phyloP scores from a whole-genome alignment of 352 stramenopile species.

The Phytopythium mirpurense region DNA sequence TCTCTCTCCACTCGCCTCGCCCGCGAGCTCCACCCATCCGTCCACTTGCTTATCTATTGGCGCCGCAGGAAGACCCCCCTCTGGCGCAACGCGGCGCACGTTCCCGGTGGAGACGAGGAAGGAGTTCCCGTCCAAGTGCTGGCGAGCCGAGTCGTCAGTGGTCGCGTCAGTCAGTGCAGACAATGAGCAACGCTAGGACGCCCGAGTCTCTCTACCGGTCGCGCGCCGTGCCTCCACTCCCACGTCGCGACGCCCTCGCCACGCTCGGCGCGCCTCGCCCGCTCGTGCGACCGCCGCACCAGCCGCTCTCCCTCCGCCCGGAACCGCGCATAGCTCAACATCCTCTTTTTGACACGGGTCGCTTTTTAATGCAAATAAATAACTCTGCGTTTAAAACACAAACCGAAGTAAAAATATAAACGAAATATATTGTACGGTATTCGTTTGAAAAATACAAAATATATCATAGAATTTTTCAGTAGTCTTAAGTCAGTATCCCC shows the following conservation, averaged over 20 bases:
- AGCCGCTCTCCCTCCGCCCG: slow-evolving; percentile 38
- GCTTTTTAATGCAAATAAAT: no score
- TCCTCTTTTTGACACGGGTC: background rate
- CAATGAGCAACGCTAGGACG: no score
- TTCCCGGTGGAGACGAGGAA: slow-evolving; percentile 65
- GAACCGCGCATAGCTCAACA: slow-evolving; percentile 49
- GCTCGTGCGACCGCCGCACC: slow-evolving; percentile 26
- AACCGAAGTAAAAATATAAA: no score
- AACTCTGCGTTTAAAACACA: no score
- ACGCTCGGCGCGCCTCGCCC: slow-evolving; percentile 9
- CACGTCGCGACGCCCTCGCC: slow-evolving; percentile 22
- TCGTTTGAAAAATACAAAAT: no score
- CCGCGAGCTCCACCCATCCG: slow-evolving; percentile 8
- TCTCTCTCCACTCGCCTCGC: no score
- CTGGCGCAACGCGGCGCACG: slow-evolving; percentile 2
- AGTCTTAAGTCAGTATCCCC: no score
- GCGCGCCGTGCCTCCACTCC: slow-evolving; percentile 53
- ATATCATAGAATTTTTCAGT: no score
- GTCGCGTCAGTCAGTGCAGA: no score
- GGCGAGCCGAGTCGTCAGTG: background rate
- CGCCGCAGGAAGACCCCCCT: no score
- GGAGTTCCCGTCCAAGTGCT: slow-evolving; percentile 59
- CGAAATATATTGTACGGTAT: no score
- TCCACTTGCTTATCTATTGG: no score
- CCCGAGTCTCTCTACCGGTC: slow-evolving; percentile 22